phyloP scores from a whole-genome alignment of 177 flowering plant genomes.

The Vitis hybrid region DNA sequence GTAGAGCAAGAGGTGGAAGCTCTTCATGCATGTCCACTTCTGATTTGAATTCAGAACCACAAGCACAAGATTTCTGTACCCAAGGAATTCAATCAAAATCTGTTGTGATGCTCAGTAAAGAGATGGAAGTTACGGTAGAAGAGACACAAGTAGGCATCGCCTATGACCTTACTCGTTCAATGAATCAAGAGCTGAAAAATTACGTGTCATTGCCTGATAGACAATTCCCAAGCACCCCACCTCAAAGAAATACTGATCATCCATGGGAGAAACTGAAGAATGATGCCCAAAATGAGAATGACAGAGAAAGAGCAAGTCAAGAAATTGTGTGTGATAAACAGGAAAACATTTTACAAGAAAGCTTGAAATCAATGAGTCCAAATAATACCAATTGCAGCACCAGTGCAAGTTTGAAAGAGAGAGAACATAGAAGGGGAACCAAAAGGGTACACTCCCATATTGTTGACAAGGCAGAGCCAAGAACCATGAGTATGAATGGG shows the following conservation, averaged over 20 bases:
- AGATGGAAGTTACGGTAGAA: conserved; percentile 23
- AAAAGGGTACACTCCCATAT: conserved; percentile 28
- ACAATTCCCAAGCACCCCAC: conserved; percentile 23
- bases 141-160: conserved; percentile 25
- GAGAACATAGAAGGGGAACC: conserved; percentile 21
- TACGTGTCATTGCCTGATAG: conserved; percentile 23
- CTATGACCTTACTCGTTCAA: conserved; percentile 30
- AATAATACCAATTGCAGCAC: conserved; percentile 23
- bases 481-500: conserved; percentile 25
- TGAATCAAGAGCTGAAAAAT: conserved; percentile 19
- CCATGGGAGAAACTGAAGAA: conserved; percentile 12
- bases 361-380: conserved; percentile 16
- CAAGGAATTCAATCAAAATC: conserved; percentile 17
- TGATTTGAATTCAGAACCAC: conserved; percentile 18
- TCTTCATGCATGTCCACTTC: conserved; percentile 11
- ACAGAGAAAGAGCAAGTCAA: conserved; percentile 2
- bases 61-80: conserved; percentile 15
- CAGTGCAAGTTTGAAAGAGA: conserved; percentile 15
- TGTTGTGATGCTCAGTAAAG: conserved; percentile 18
- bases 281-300: conserved; percentile 14
- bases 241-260: conserved; percentile 11
- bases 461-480: conserved; percentile 13
- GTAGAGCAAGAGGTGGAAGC: conserved; percentile 23
- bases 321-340: conserved; percentile 12
- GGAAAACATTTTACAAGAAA: conserved; percentile 6